Conservation (phyloP, 2,329 filamentous ascomycete genomes). For the Fusarium sp. region DNA sequence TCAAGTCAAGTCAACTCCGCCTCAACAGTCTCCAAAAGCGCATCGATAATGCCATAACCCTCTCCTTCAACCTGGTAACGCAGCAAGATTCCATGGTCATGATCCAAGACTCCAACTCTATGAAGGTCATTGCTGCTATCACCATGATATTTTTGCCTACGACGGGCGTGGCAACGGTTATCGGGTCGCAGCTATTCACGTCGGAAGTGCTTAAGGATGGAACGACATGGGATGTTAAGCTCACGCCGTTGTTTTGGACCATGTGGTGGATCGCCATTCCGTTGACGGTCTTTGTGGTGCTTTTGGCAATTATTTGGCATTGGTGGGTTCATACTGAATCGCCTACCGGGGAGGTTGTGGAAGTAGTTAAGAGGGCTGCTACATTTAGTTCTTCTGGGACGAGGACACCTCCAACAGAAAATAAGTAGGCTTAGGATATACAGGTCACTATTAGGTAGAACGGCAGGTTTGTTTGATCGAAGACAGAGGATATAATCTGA, state of each 20-base stretch:
- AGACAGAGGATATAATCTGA: neutral
- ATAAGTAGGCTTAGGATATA: neutral
- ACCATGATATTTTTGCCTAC: conserved; percentile 54
- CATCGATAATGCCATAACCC: conserved; percentile 50
- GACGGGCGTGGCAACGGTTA: conserved; percentile 50
- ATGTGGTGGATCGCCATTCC: conserved; percentile 49
- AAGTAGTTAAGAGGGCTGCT: conserved; percentile 37
- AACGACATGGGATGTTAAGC: conserved; percentile 38
- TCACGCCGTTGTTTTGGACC: conserved; percentile 47
- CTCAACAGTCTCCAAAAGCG: conserved; percentile 51
- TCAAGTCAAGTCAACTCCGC: conserved; percentile 51
- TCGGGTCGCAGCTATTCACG: conserved; percentile 46
- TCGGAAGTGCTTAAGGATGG: conserved; percentile 34
- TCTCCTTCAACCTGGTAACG: conserved; percentile 53
- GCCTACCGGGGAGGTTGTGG: conserved; percentile 33
- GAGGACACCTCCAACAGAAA: conserved; percentile 15
- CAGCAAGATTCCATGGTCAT: conserved; percentile 52
- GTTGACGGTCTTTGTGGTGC: conserved; percentile 41
- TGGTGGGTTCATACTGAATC: conserved; percentile 46
- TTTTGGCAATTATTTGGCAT: conserved; percentile 45
- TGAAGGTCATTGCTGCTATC: conserved; percentile 53
- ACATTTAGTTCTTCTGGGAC: conserved; percentile 32
- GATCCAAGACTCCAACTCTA: conserved; percentile 51
- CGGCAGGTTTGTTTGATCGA: neutral
- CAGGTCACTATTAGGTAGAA: neutral